Percentiles rank a stretch among this genome's conserved stretches.
phyloP scores from a whole-genome alignment of 768 basidiomycete species.

The Suillus brevipes region DNA sequence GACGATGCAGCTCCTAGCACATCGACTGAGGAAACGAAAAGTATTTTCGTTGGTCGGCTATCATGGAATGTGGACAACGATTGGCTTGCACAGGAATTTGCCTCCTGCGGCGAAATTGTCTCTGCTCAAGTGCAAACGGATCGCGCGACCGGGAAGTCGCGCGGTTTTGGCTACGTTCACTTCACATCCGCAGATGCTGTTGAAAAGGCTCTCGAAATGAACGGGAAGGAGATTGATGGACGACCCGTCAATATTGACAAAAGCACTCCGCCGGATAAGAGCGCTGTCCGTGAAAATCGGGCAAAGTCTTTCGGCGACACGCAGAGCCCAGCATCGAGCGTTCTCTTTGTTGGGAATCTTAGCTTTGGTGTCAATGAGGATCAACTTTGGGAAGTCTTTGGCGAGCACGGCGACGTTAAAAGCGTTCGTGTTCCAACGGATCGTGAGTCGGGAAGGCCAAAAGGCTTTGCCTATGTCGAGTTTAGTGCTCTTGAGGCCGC shows the following conservation, averaged over 20 bases:
- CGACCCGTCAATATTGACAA: constrained; percentile 85
- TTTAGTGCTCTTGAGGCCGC: constrained; percentile 81
- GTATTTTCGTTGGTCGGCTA: constrained; percentile 89
- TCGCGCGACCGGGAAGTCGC: constrained; percentile 76
- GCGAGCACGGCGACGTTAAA: constrained; percentile 82
- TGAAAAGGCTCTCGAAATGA: constrained; percentile 76
- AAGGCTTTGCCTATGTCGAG: constrained; percentile 97
- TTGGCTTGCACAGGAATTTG: constrained; percentile 89
- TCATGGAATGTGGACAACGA: constrained; percentile 98
- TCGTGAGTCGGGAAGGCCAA: constrained; percentile 83
- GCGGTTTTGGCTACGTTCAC: constrained; percentile 83
- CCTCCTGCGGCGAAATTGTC: constrained; percentile 83
- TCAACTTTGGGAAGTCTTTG: constrained; percentile 85
- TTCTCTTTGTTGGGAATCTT: constrained; percentile 90
- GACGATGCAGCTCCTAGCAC: constrained; percentile 39
- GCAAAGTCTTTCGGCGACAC: constrained; percentile 77
- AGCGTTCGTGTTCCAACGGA: constrained; percentile 91
- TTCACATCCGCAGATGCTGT: constrained; percentile 71
- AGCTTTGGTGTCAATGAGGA: constrained; percentile 82
- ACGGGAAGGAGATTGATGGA: constrained; percentile 90
- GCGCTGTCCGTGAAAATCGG: constrained; percentile 60
- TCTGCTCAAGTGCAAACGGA: constrained; percentile 89
- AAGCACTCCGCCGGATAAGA: constrained; percentile 62
- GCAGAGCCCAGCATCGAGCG: constrained; percentile 62
- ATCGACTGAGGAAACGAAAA: constrained; percentile 51